Evolutionary conservation across 306 rosid genomes (phyloP), one percentile per base, ranked within the genome.

Genomic region (Neltuma alba): DNA sequence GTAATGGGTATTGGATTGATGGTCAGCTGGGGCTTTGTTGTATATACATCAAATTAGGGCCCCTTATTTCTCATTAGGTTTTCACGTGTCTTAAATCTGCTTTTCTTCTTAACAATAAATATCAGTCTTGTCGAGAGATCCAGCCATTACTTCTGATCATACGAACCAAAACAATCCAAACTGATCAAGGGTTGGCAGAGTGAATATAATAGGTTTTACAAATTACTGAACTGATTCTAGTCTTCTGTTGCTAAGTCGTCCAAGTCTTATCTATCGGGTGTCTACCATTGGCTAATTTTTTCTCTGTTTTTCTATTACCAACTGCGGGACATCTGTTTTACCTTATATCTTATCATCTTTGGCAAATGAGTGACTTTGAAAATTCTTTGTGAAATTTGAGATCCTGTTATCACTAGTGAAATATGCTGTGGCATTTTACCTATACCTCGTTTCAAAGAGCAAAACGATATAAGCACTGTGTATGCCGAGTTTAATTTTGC

Each of bases 341-440:
- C 11, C 27, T 70, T 16, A 0, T 20, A 42, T 69, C 41, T 27
- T 33, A 16, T 70, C 41, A 8, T 44, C 25, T 44, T 44, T 64
- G 70, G 69, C 47, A 18, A n/a, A 42, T 20, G 72, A n/a, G 30
- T 10, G 2, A 9, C 5, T 9, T 44, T 5, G 8, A 8, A 70
- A 28, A 21, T 10, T 21, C 16, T 64, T 70, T 37, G 60, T 27
- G 71, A 36, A 41, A 44, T 76, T 38, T 36, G 37, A 54, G 76
- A 28, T 80, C 34, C 55, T 44, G 31, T 41, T 27, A 76, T 57
- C 48, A 14, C 45, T 47, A 52, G 66, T 83, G 4, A 38, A 34
- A 25, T 62, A 55, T 34, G 67, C 50, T 60, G 20, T 78, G 74
- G 38, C 33, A 20, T 18, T 27, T 75, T 23, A 42, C 64, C 15